Evolutionary conservation across 2,329 filamentous ascomycete genomes (phyloP), one percentile per base, ranked within the genome.

Genomic region (Chaetomium olivaceum): DNA sequence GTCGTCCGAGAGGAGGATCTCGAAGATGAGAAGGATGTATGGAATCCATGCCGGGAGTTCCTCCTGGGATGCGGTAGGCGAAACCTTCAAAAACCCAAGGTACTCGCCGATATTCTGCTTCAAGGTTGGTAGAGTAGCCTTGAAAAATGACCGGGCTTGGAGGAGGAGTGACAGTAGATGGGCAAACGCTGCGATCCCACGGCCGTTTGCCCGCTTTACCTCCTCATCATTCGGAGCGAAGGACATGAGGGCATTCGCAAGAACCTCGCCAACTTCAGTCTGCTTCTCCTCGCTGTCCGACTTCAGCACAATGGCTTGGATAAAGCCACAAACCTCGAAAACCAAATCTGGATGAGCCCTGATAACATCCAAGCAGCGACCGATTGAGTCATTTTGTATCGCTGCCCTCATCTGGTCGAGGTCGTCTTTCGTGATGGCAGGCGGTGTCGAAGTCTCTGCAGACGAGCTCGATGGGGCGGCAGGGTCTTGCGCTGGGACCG

Each of bases 11-110:
- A 99, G 82, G 36, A 98, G 82, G 61, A 91, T 91, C 80, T 99
- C 95, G 58, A 98, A 84, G 58, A 99, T 91, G 19, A 98, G 83
- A 39, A 99, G 82, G 36, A 98, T 88, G 73, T 95, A 93, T 14
- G 92, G 91, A 69, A 98, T 90, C 93, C 94, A 99, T 1, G 92
- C 91, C 4, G 93, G 91, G n/a, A 92, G 82, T 65, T 95, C 91
- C 58, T 96, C 91, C 0, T 84, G 80, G 3, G 90, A 83, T 63
- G 89, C 86, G 29, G 88, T 86, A 0, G 87, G 80, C 5, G 87
- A 82, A 4, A 93, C 80, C 72, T 90, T 89, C 71, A 99, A 85
- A 76, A 97, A 97, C 2, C 82, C 84, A 31, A 97, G 83, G 68
- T 97, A 87, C 46, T 88, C 88, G 11, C 83, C 82, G 50, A 97